A percentile compares a stretch with the other conserved stretches of the same genome.
phyloP scores from a whole-genome alignment of 2,329 filamentous ascomycete genomes.

The Aspergillus arachidicola region DNA sequence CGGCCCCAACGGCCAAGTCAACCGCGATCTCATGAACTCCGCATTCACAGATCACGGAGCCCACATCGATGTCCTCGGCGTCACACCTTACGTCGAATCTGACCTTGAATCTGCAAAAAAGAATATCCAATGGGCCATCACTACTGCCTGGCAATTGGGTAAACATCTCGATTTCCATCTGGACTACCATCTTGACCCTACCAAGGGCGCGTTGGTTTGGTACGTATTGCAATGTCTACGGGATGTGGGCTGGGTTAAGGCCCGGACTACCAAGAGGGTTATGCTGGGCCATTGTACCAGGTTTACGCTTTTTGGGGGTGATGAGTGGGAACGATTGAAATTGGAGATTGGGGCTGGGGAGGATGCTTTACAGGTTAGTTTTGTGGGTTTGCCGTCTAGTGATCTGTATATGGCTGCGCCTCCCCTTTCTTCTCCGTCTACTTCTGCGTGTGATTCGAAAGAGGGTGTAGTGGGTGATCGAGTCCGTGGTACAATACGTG shows the following conservation, averaged over 20 bases:
- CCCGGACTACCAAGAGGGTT: constrained; percentile 50
- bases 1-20: constrained; percentile 53
- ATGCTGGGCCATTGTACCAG: constrained; percentile 71
- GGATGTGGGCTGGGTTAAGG: constrained; percentile 51
- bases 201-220: constrained; percentile 55
- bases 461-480: constrained; percentile 23
- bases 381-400: constrained; percentile 70
- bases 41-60: constrained; percentile 42
- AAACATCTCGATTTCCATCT: constrained; percentile 71
- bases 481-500: constrained; percentile 63
- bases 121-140: constrained; percentile 67
- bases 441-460: not conserved
- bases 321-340: constrained; percentile 55
- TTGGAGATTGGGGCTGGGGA: constrained; percentile 45
- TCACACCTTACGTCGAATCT: constrained; percentile 70
- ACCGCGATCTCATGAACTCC: constrained; percentile 53
- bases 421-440: constrained; percentile 16
- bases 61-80: constrained; percentile 62
- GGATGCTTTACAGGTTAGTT: constrained; percentile 60
- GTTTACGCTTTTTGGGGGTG: constrained; percentile 57
- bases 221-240: constrained; percentile 57
- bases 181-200: constrained; percentile 66
- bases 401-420: constrained; percentile 72
- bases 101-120: constrained; percentile 49
- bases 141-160: constrained; percentile 51